These are phyloP conservation scores for Sporobolomyces phaffii DNA, from an alignment of 768 basidiomycete species.

Conservation along the genomic window DNA sequence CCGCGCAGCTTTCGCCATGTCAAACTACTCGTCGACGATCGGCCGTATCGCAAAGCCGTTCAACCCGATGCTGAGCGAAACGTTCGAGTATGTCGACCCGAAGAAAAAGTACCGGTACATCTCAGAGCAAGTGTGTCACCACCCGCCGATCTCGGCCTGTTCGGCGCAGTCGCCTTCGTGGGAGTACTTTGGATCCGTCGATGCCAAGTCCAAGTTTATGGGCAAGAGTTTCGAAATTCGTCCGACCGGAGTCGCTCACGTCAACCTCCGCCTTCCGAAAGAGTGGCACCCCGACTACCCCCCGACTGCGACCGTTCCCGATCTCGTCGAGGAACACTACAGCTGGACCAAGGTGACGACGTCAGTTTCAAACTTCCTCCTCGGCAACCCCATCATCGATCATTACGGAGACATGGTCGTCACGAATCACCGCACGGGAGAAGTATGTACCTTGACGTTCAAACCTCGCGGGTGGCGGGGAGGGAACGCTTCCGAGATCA, in stretches of 20 bases:
- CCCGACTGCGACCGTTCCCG: slow-evolving; percentile 41
- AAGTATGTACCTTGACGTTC: slow-evolving; percentile 82
- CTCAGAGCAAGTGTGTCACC: slow-evolving; percentile 95
- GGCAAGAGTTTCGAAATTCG: slow-evolving; percentile 94
- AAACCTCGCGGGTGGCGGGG: slow-evolving; percentile 94
- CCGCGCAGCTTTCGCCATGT: slow-evolving; percentile 78
- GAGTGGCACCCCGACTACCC: slow-evolving; percentile 62
- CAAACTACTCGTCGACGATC: slow-evolving; percentile 92
- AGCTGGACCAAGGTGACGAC: slow-evolving; percentile 72
- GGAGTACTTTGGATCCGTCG: slow-evolving; percentile 81
- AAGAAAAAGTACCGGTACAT: slow-evolving; percentile 87
- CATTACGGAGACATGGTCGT: slow-evolving; percentile 88
- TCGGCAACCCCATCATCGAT: slow-evolving; percentile 79
- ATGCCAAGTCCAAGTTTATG: slow-evolving; percentile 94
- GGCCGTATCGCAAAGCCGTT: slow-evolving; percentile 96
- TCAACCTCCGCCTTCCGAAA: slow-evolving; percentile 68
- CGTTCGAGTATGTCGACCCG: slow-evolving; percentile 83
- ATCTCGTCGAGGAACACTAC: slow-evolving; percentile 76
- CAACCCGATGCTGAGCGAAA: slow-evolving; percentile 91
- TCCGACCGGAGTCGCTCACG: slow-evolving; percentile 90
- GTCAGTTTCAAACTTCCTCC: slow-evolving; percentile 76
- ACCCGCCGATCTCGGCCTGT: slow-evolving; percentile 93
- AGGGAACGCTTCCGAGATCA: slow-evolving; percentile 85
- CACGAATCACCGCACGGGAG: slow-evolving; percentile 83
- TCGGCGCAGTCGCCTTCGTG: slow-evolving; percentile 84